These are phyloP conservation scores for Begonia loranthoides DNA, from an alignment of 306 rosid genomes.

Conservation along the genomic window DNA sequence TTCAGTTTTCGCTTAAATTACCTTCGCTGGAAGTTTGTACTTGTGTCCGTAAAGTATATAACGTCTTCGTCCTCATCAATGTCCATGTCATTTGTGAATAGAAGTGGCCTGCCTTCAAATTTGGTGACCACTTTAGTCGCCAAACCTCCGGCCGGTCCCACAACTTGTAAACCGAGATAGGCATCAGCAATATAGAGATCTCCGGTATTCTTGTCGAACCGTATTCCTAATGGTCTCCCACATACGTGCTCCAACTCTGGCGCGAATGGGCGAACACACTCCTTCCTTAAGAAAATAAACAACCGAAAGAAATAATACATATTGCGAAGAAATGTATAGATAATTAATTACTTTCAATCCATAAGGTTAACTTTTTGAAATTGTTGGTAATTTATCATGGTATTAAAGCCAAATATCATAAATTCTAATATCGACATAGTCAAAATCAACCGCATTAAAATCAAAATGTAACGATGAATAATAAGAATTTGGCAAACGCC, in stretches of 20 bases:
- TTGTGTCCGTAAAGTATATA: constrained; percentile 77
- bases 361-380: too few relatives aligned
- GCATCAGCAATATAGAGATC: constrained; percentile 87
- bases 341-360: too few relatives aligned
- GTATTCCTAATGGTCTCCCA: constrained; percentile 82
- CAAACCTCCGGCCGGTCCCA: constrained; percentile 74
- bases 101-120: constrained; percentile 56
- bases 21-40: constrained; percentile 61
- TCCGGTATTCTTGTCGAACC: constrained; percentile 61
- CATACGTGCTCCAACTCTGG: constrained; percentile 80
- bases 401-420: too few relatives aligned
- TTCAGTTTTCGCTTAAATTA: constrained; percentile 12
- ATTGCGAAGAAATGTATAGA: not conserved
- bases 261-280: constrained; percentile 59
- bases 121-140: constrained; percentile 53
- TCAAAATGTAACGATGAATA: too few relatives aligned
- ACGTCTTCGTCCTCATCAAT: constrained; percentile 52
- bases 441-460: too few relatives aligned
- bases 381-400: too few relatives aligned
- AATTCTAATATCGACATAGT: too few relatives aligned
- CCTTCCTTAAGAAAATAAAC: constrained; percentile 32
- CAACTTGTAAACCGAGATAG: constrained; percentile 74
- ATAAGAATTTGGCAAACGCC: too few relatives aligned
- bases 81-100: constrained; percentile 78
- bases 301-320: not conserved